Evolutionary conservation across 2,329 filamentous ascomycete genomes (phyloP).

Genomic region (Ophiostoma sp.): DNA sequence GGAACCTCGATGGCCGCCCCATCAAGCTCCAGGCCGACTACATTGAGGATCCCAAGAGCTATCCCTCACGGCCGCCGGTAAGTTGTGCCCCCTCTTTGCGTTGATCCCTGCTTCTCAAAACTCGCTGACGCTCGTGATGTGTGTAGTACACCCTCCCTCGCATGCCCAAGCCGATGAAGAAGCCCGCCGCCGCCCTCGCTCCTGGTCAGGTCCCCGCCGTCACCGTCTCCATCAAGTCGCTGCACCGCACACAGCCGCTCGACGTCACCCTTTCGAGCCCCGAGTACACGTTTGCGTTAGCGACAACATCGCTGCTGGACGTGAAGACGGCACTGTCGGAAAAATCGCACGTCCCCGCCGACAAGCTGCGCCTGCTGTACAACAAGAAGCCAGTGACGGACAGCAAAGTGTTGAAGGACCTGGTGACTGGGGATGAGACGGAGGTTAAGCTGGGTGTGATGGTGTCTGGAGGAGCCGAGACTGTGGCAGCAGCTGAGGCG

Average conservation of each 20-base stretch:
- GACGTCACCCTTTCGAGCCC: conserved; percentile 59
- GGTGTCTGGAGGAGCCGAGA: conserved; percentile 73
- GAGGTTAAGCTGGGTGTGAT: conserved; percentile 74
- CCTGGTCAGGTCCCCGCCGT: conserved; percentile 56
- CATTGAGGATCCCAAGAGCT: conserved; percentile 80
- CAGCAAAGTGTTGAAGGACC: conserved; percentile 72
- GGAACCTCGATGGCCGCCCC: conserved; percentile 74
- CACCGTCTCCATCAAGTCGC: conserved; percentile 68
- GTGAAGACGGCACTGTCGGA: conserved; percentile 70
- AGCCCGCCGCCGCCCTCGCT: conserved; percentile 46
- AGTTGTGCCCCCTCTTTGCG: conserved; percentile 36
- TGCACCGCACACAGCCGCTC: conserved; percentile 66
- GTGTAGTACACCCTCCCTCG: conserved; percentile 71
- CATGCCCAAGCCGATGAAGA: conserved; percentile 59
- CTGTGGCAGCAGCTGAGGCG: conserved; percentile 34
- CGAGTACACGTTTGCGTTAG: conserved; percentile 52
- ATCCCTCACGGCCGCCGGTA: conserved; percentile 76
- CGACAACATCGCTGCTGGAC: conserved; percentile 72
- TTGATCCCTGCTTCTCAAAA: neutral
- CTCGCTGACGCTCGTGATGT: neutral
- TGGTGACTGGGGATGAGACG: conserved; percentile 50
- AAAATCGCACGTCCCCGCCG: conserved; percentile 63
- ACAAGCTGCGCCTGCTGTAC: conserved; percentile 82
- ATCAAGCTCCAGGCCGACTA: conserved; percentile 84
- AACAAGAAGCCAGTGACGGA: conserved; percentile 85